Base-by-base conservation (phyloP, 306 rosid species). In the Clitoria ternatea region DNA sequence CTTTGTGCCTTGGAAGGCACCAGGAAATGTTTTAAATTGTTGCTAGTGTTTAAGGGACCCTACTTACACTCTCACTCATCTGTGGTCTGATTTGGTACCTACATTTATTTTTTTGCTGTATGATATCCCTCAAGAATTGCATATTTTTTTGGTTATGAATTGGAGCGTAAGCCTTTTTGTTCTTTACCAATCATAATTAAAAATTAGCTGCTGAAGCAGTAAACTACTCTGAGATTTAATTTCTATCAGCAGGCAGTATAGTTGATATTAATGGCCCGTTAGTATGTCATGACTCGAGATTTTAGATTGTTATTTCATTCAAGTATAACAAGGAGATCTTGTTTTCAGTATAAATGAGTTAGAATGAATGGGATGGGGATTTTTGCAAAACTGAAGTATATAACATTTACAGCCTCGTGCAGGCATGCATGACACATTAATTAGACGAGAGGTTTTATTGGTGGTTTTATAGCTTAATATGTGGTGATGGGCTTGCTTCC, bases 171-270 rank as follows among this genome's bases (percentile, higher is more conserved):
- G 19, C 49, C 14, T 24, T 32, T 32, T 49, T 33, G n/a, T n/a
- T n/a, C n/a, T n/a, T n/a, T n/a, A n/a, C n/a, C n/a, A n/a, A n/a
- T n/a, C n/a, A n/a, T n/a, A n/a, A n/a, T n/a, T n/a, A n/a, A n/a
- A n/a, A n/a, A n/a, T n/a, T n/a, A n/a, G 90, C 86, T 49, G 73
- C 84, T 57, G 82, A 81, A 55, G 75, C 1, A 83, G 98, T 93
- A 87, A 65, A n/a, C 48, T 53, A 42, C 33, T 78, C 37, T 48
- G 49, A 77, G 6, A 39, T 23, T 18, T 29, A 43, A 32, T 19
- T 27, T 76, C 60, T 61, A 7, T 75, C 64, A 59, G 52, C 4
- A 15, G 15, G 55, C 66, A 70, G 32, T 61, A 64, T 19, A 24
- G 19, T 60, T 60, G 9, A 13, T 14, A 14, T 3, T 54, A n/a